phyloP scores from a whole-genome alignment of 768 basidiomycete species.

The Tulasnella sp. region DNA sequence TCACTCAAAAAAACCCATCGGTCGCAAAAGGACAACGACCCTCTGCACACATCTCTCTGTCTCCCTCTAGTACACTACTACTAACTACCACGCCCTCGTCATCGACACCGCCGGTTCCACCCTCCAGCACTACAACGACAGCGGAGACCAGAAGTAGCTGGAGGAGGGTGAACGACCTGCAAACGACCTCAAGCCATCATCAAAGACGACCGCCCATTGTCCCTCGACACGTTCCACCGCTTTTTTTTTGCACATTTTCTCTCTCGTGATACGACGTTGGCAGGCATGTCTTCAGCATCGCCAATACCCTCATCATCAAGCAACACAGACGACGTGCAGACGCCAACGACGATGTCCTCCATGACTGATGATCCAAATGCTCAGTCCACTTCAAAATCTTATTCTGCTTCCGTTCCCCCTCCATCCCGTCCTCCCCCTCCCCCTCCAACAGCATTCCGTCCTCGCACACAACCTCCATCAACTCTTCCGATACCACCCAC shows the following conservation, averaged over 20 bases:
- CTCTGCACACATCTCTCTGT: neutral
- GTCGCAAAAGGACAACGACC: neutral
- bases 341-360: neutral
- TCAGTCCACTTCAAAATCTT: slow-evolving; percentile 8
- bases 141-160: neutral
- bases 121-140: neutral
- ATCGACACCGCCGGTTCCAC: neutral
- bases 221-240: neutral
- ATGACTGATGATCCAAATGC: neutral
- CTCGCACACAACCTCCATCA: neutral
- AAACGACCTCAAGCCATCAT: neutral
- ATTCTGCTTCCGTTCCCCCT: neutral
- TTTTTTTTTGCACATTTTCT: neutral
- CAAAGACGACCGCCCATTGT: neutral
- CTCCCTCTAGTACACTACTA: no score
- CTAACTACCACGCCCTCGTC: neutral
- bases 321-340: neutral
- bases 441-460: neutral
- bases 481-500: neutral
- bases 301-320: neutral
- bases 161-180: slow-evolving; percentile 6
- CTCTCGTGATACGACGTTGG: neutral
- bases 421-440: slow-evolving; percentile 1
- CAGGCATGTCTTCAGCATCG: neutral
- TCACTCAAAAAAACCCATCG: slow-evolving; percentile 2